Evolutionary conservation across 202 grass and related monocot species (phyloP).

Genomic region (Elaeis oleifera): DNA sequence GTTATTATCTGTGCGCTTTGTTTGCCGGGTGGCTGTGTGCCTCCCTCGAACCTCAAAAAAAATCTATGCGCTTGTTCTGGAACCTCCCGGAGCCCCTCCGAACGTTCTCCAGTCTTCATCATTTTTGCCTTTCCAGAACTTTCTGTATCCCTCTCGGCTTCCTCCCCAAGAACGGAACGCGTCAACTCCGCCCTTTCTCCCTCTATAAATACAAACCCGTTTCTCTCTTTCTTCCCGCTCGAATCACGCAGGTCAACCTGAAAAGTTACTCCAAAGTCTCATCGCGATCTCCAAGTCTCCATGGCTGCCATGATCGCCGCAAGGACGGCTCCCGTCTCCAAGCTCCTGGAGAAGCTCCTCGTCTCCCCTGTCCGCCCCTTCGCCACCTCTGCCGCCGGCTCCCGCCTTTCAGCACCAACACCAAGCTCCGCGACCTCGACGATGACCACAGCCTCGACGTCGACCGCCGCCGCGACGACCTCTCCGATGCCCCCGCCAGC

Average conservation of each 20-base stretch:
- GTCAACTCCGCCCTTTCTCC: no score
- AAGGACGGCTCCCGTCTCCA: conserved; percentile 32
- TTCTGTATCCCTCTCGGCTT: neutral
- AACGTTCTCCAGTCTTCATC: no score
- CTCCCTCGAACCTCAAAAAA: no score
- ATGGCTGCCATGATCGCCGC: conserved; percentile 46
- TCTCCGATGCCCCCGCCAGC: neutral
- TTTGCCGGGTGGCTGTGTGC: no score
- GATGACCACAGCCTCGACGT: conserved; percentile 10
- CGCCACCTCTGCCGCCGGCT: neutral
- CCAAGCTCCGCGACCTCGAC: conserved; percentile 27
- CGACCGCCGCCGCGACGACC: neutral
- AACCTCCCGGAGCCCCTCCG: no score
- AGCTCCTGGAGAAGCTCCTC: conserved; percentile 43
- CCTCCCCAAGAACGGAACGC: neutral
- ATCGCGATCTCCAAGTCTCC: no score
- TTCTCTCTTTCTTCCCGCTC: neutral
- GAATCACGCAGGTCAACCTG: neutral
- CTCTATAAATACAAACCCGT: neutral
- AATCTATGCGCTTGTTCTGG: no score
- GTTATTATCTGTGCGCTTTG: no score
- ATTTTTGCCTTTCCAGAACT: neutral
- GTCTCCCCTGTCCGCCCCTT: conserved; percentile 13
- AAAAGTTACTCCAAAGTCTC: no score
- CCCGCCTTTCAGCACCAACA: conserved; percentile 38